Percentiles rank a stretch among this genome's conserved stretches.
These are phyloP conservation scores for Emergomyces orientalis DNA, from an alignment of 2,329 filamentous ascomycete genomes.

Conservation along the genomic window DNA sequence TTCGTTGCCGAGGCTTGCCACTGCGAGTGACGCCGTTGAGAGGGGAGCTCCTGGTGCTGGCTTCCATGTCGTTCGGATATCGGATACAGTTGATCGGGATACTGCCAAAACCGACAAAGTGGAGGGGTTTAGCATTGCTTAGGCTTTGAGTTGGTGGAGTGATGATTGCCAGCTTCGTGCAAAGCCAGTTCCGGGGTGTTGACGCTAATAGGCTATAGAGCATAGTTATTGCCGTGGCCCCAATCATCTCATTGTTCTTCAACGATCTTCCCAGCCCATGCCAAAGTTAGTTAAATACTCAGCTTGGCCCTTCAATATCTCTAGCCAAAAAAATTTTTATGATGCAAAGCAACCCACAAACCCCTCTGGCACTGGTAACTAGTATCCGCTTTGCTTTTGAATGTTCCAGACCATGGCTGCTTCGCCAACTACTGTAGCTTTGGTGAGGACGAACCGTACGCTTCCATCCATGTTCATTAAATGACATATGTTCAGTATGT, in stretches of 20 bases:
- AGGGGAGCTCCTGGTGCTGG: not conserved
- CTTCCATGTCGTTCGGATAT: conserved; percentile 4
- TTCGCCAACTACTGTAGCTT: too few relatives aligned
- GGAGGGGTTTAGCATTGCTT: not conserved
- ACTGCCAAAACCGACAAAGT: not conserved
- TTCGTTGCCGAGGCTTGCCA: conserved; percentile 7
- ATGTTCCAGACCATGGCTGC: too few relatives aligned
- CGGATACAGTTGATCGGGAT: conserved; percentile 1
- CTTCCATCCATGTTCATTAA: too few relatives aligned
- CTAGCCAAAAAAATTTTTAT: too few relatives aligned
- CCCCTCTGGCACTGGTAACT: too few relatives aligned
- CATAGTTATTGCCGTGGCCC: not conserved
- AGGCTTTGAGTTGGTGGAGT: not conserved
- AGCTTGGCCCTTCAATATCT: too few relatives aligned
- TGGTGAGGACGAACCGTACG: too few relatives aligned
- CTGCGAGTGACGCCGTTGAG: conserved; percentile 4
- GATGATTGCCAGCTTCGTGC: not conserved
- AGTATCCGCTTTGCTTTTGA: too few relatives aligned
- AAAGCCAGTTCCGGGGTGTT: not conserved
- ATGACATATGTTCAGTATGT: too few relatives aligned
- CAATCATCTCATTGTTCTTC: not conserved
- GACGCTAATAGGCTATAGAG: not conserved
- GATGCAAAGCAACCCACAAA: too few relatives aligned
- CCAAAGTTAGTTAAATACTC: not conserved
- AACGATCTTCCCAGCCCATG: not conserved